Percentiles rank a stretch among this genome's conserved stretches.
Conservation (phyloP, 1,139 yeast genomes). For the Pichia sp. region DNA sequence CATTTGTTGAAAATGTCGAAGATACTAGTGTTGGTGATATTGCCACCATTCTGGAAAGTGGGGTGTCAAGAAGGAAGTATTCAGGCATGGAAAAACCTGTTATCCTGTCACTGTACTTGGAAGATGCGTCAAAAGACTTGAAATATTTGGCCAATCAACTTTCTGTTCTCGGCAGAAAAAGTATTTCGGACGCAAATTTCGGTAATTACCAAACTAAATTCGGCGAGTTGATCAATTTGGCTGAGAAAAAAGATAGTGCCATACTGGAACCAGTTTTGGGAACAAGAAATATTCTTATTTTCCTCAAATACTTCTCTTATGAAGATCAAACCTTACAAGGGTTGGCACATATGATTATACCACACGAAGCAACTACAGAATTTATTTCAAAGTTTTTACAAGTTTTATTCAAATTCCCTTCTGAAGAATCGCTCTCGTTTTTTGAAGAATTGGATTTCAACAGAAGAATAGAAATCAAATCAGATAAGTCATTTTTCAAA, state of each 20-base stretch:
- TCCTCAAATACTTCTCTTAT: constrained; percentile 69
- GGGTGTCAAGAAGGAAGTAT: constrained; percentile 15
- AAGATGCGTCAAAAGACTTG: constrained; percentile 24
- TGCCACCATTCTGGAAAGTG: constrained; percentile 21
- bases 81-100: constrained; percentile 17
- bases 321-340: constrained; percentile 53
- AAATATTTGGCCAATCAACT: constrained; percentile 14
- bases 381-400: constrained; percentile 43
- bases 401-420: constrained; percentile 42
- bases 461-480: constrained; percentile 49
- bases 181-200: constrained; percentile 3
- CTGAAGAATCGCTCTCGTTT: constrained; percentile 40
- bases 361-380: constrained; percentile 45
- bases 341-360: constrained; percentile 55
- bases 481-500: constrained; percentile 47
- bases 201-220: constrained; percentile 13
- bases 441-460: constrained; percentile 71
- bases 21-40: constrained; percentile 27
- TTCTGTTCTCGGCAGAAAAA: background rate
- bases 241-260: constrained; percentile 15
- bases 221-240: constrained; percentile 13
- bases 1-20: constrained; percentile 29
- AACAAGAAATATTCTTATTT: constrained; percentile 45
- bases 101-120: constrained; percentile 24
- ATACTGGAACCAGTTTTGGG: constrained; percentile 22